A percentile compares a stretch with the other conserved stretches of the same genome.
Conservation (phyloP, 2,329 filamentous ascomycete genomes). For the Endoconidiophora laricicola region DNA sequence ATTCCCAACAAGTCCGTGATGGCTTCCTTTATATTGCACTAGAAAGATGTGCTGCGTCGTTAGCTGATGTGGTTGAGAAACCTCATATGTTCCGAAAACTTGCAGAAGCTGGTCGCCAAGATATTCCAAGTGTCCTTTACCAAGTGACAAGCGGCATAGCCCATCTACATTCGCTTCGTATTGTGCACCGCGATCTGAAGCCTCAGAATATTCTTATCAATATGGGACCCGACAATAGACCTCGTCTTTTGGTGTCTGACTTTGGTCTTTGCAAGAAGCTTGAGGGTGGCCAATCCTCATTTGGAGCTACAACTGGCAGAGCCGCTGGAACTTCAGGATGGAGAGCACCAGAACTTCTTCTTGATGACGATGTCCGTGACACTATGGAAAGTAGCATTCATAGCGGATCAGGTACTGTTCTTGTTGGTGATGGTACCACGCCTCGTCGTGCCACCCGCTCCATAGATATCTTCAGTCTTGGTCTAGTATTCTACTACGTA, state of each 20-base stretch:
- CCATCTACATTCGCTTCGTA: conserved; percentile 78
- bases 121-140: conserved; percentile 64
- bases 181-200: conserved; percentile 93
- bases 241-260: conserved; percentile 88
- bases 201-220: conserved; percentile 91
- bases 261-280: conserved; percentile 97
- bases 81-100: conserved; percentile 50
- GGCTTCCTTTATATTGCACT: conserved; percentile 93
- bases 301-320: conserved; percentile 84
- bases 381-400: conserved; percentile 12
- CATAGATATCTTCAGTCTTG: conserved; percentile 94
- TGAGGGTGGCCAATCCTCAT: conserved; percentile 84
- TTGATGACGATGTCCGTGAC: conserved; percentile 51
- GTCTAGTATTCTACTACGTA: conserved; percentile 98
- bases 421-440: conserved; percentile 27
- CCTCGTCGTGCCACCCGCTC: conserved; percentile 73
- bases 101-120: conserved; percentile 53
- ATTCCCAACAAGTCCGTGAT: conserved; percentile 72
- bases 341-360: conserved; percentile 85
- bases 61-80: conserved; percentile 79
- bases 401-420: conserved; percentile 43
- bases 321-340: conserved; percentile 88
- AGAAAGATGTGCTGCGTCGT: conserved; percentile 81
- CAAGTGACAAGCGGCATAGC: conserved; percentile 82
- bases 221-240: conserved; percentile 49